phyloP scores from a whole-genome alignment of 352 stramenopile genomes.

The Phytopythium boreale region DNA sequence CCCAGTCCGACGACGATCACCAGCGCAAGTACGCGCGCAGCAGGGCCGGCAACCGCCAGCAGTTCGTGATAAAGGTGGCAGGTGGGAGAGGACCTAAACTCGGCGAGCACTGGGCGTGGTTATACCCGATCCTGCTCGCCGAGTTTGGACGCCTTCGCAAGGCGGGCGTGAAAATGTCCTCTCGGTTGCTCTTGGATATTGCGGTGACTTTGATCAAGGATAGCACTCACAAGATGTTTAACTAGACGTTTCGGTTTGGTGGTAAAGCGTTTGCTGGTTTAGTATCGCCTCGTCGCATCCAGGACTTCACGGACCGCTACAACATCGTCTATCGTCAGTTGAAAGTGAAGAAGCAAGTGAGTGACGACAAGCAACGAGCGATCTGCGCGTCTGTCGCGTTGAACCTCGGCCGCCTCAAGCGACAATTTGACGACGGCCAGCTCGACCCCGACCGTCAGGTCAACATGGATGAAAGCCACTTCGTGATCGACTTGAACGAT shows the following conservation, averaged over 20 bases:
- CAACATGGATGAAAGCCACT: conserved; percentile 19
- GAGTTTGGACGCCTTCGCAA: background rate
- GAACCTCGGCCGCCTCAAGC: conserved; percentile 6
- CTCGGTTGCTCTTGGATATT: conserved; percentile 8
- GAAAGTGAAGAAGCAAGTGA: conserved; percentile 18
- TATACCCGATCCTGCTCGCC: too few species aligned
- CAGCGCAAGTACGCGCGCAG: background rate
- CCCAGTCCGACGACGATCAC: too few species aligned
- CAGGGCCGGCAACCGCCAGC: background rate
- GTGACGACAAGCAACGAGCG: conserved; percentile 4
- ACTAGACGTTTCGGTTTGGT: conserved; percentile 5
- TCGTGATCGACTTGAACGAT: conserved; percentile 21
- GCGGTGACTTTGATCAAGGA: conserved; percentile 8
- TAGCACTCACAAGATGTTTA: conserved; percentile 8
- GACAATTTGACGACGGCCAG: conserved; percentile 8
- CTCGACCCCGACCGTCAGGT: conserved; percentile 7
- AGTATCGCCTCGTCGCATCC: conserved; percentile 1
- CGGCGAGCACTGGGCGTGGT: conserved; percentile 4
- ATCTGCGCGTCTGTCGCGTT: conserved; percentile 1
- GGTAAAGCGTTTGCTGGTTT: conserved; percentile 3
- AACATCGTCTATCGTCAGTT: conserved; percentile 5
- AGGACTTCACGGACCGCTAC: conserved; percentile 13
- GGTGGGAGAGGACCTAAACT: background rate
- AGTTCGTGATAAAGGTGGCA: conserved; percentile 1
- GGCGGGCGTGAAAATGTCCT: conserved; percentile 11